Conservation (phyloP, 768 basidiomycete species). For the Leccinum aurantiacum region DNA sequence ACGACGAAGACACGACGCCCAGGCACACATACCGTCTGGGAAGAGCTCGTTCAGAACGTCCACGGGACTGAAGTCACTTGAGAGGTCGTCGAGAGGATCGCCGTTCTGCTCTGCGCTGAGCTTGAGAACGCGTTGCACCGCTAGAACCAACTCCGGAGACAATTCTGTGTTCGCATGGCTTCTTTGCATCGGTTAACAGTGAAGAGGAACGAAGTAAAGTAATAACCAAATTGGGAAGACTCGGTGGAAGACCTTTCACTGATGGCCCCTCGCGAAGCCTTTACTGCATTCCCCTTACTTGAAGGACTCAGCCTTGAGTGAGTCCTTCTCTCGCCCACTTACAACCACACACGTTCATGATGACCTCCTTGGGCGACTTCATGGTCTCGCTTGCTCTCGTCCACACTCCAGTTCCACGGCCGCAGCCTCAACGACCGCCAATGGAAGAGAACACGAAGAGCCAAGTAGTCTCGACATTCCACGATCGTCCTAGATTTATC, state of each 20-base stretch:
- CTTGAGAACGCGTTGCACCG: conserved; percentile 71
- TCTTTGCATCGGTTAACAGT: conserved; percentile 20
- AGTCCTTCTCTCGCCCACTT: conserved; percentile 2
- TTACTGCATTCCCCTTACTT: neutral
- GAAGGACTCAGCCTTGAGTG: conserved; percentile 5
- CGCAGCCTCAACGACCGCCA: neutral
- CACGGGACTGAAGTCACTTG: conserved; percentile 56
- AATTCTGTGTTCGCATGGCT: conserved; percentile 44
- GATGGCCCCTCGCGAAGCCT: neutral
- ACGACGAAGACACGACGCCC: neutral
- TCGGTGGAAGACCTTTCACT: neutral
- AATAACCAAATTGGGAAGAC: conserved; percentile 10
- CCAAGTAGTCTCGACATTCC: conserved; percentile 62
- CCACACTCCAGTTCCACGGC: conserved; percentile 2
- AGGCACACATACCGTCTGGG: conserved; percentile 64
- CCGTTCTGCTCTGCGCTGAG: conserved; percentile 41
- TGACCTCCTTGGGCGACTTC: conserved; percentile 26
- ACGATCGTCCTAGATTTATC: conserved; percentile 65
- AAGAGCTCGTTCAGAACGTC: conserved; percentile 63
- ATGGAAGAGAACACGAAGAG: conserved; percentile 45
- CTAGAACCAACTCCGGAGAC: conserved; percentile 63
- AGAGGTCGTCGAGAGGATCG: conserved; percentile 59
- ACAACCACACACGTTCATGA: conserved; percentile 1
- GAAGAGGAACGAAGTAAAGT: neutral
- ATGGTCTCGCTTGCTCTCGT: conserved; percentile 16